Percentiles rank a stretch among this genome's conserved stretches.
These are phyloP conservation scores for Clonostachys rosea DNA, from an alignment of 2,329 filamentous ascomycete genomes.

Conservation along the genomic window DNA sequence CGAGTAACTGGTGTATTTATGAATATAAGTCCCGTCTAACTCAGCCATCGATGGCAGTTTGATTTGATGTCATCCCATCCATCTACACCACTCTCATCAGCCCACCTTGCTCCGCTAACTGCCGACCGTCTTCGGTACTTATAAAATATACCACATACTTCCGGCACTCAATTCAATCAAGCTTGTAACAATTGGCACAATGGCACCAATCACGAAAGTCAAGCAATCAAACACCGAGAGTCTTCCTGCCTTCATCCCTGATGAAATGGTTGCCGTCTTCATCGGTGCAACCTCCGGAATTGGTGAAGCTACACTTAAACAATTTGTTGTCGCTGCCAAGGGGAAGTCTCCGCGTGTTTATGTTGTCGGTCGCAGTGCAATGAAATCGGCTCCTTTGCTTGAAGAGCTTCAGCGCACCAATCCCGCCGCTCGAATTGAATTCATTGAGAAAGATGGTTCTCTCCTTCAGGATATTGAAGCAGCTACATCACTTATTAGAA, in stretches of 20 bases:
- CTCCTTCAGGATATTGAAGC: constrained; percentile 43
- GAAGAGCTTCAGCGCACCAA: constrained; percentile 35
- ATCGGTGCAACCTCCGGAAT: constrained; percentile 48
- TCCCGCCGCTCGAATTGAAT: constrained; percentile 33
- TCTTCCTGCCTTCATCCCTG: constrained; percentile 1
- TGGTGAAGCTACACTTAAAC: constrained; percentile 38
- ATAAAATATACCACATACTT: too few species aligned
- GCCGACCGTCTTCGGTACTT: too few species aligned
- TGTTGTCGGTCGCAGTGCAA: constrained; percentile 38
- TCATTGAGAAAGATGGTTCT: constrained; percentile 42
- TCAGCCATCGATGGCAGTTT: too few species aligned
- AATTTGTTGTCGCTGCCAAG: constrained; percentile 31
- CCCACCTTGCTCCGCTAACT: too few species aligned
- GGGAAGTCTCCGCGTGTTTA: constrained; percentile 36
- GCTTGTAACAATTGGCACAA: background rate
- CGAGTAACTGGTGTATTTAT: too few species aligned
- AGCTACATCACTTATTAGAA: constrained; percentile 34
- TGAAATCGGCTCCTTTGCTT: constrained; percentile 22
- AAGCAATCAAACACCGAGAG: constrained; percentile 5
- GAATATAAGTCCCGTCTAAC: too few species aligned
- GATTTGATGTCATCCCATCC: too few species aligned
- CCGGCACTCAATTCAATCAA: too few species aligned
- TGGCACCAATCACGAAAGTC: constrained; percentile 6
- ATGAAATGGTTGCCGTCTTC: constrained; percentile 33
- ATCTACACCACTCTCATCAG: too few species aligned